Evolutionary conservation across 2,329 filamentous ascomycete species (phyloP).

Genomic region (Neophaeococcomyces aloes): DNA sequence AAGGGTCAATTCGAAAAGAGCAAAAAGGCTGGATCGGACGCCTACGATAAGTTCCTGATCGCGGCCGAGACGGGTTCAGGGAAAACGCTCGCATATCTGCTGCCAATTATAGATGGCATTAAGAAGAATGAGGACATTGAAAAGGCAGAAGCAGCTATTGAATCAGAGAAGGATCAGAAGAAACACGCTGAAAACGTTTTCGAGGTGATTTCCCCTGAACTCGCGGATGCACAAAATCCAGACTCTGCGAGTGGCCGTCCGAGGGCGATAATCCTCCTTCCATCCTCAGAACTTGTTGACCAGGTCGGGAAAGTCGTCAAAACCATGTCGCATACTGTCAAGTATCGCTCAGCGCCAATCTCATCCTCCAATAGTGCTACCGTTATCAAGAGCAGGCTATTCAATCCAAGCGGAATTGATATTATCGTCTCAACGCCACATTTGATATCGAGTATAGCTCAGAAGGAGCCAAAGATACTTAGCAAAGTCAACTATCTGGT

Average conservation of each 20-base stretch:
- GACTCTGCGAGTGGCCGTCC: conserved; percentile 69
- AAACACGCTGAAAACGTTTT: conserved; percentile 47
- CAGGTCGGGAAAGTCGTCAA: conserved; percentile 79
- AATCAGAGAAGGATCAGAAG: conserved; percentile 27
- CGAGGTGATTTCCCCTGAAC: conserved; percentile 47
- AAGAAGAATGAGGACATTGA: conserved; percentile 63
- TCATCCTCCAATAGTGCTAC: conserved; percentile 65
- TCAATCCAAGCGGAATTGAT: conserved; percentile 71
- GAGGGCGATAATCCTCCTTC: conserved; percentile 74
- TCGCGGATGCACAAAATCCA: conserved; percentile 56
- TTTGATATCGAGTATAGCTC: conserved; percentile 74
- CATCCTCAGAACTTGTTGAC: conserved; percentile 80
- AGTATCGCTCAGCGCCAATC: conserved; percentile 75
- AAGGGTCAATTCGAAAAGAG: conserved; percentile 22
- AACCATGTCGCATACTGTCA: conserved; percentile 68
- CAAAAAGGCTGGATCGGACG: conserved; percentile 28
- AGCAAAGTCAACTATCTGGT: conserved; percentile 84
- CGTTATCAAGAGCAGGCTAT: conserved; percentile 75
- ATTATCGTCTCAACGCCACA: conserved; percentile 81
- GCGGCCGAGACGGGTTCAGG: conserved; percentile 95
- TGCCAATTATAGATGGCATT: conserved; percentile 74
- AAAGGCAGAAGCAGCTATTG: conserved; percentile 46
- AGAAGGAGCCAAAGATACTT: conserved; percentile 82
- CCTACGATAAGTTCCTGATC: conserved; percentile 62
- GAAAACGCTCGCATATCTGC: conserved; percentile 85